phyloP scores from a whole-genome alignment of 768 basidiomycete species.

The Coprinopsis cinerea region DNA sequence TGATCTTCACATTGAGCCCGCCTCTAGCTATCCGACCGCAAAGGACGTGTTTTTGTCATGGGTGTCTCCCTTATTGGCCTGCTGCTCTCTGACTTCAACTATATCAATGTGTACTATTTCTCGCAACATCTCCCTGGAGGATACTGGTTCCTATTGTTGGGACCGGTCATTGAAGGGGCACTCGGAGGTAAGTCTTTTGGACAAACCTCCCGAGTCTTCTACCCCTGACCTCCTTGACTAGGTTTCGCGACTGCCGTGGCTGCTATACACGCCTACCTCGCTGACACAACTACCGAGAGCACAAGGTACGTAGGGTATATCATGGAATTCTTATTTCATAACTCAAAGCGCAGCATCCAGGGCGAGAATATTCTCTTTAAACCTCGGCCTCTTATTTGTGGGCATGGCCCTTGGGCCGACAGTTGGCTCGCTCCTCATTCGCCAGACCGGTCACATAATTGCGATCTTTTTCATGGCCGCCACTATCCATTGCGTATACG shows the following conservation, averaged over 20 bases:
- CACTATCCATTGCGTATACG: conserved; percentile 42
- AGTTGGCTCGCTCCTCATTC: conserved; percentile 62
- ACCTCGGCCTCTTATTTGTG: conserved; percentile 59
- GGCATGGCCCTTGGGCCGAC: conserved; percentile 80
- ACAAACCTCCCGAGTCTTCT: neutral
- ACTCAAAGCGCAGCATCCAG: conserved; percentile 27
- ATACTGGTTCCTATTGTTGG: conserved; percentile 72
- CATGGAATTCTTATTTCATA: neutral
- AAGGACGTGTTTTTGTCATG: conserved; percentile 65
- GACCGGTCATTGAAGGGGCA: conserved; percentile 60
- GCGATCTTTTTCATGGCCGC: conserved; percentile 70
- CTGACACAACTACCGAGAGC: conserved; percentile 56
- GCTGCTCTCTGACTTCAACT: conserved; percentile 55
- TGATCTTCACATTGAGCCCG: conserved; percentile 5
- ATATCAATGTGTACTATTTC: conserved; percentile 59
- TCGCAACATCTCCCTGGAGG: conserved; percentile 65
- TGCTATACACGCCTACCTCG: conserved; percentile 57
- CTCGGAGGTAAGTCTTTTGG: conserved; percentile 54
- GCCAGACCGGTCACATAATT: conserved; percentile 43
- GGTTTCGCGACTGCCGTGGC: conserved; percentile 48
- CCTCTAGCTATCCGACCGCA: conserved; percentile 64
- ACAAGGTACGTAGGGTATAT: conserved; percentile 36
- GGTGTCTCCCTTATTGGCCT: conserved; percentile 55
- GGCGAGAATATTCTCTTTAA: conserved; percentile 59
- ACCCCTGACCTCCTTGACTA: conserved; percentile 16